phyloP scores from a whole-genome alignment of 2,329 filamentous ascomycete species.

The Clonostachys solani region DNA sequence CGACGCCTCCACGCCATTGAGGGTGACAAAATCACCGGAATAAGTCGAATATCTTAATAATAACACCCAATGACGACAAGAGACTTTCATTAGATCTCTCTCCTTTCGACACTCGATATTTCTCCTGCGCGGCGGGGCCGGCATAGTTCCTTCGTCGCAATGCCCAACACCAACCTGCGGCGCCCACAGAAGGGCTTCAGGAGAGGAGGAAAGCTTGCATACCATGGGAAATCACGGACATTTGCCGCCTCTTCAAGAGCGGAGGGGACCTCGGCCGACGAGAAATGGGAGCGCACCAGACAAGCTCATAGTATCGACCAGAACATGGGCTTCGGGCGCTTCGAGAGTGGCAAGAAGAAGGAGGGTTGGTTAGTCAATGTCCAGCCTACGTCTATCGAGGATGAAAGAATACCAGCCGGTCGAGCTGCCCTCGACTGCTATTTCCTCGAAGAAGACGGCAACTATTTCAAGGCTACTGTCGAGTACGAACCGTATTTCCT shows the following conservation, averaged over 20 bases:
- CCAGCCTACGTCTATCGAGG: slow-evolving; percentile 83
- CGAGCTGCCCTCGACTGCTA: slow-evolving; percentile 93
- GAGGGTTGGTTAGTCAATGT: slow-evolving; percentile 95
- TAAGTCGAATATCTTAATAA: not conserved
- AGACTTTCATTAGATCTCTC: not conserved
- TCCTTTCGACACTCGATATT: not conserved
- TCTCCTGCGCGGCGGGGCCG: not conserved
- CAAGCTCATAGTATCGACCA: slow-evolving; percentile 91
- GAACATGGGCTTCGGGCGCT: slow-evolving; percentile 87
- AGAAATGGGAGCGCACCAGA: slow-evolving; percentile 81
- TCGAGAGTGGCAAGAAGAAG: slow-evolving; percentile 77
- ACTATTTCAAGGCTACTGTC: slow-evolving; percentile 85
- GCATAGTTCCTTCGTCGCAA: slow-evolving; percentile 19
- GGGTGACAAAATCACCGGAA: not conserved
- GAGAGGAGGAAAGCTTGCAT: slow-evolving; percentile 64
- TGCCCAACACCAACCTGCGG: slow-evolving; percentile 58
- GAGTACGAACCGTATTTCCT: slow-evolving; percentile 98
- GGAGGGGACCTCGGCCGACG: slow-evolving; percentile 87
- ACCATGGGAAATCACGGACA: slow-evolving; percentile 71
- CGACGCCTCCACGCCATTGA: not conserved
- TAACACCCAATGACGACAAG: not conserved
- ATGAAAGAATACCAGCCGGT: slow-evolving; percentile 78
- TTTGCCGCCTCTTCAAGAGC: slow-evolving; percentile 74
- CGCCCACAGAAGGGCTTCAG: slow-evolving; percentile 63
- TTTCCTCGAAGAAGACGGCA: slow-evolving; percentile 87